Conservation (phyloP, 495 filamentous ascomycete genomes). For the Neurospora tetrasperma region DNA sequence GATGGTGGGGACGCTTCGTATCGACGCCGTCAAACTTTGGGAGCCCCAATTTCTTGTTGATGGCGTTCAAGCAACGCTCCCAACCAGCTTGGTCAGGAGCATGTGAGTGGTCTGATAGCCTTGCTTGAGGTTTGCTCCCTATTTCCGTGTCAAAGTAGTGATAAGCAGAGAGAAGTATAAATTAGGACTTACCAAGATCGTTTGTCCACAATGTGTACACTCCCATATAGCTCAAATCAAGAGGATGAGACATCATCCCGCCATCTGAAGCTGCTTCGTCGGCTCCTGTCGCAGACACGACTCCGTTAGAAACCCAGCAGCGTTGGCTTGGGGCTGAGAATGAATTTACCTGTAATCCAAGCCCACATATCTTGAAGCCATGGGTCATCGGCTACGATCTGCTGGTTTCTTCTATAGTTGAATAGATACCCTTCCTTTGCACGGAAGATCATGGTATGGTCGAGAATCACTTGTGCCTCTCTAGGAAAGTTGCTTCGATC, state of each 20-base stretch:
- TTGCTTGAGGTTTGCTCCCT: slow-evolving; percentile 29
- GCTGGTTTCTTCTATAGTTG: slow-evolving; percentile 55
- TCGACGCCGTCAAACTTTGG: slow-evolving; percentile 35
- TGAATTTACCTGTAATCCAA: slow-evolving; percentile 56
- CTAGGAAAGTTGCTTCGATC: slow-evolving; percentile 23
- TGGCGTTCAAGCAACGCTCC: slow-evolving; percentile 38
- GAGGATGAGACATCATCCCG: slow-evolving; percentile 59
- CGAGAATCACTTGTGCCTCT: slow-evolving; percentile 28
- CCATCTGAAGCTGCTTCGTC: slow-evolving; percentile 52
- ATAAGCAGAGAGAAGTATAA: background rate
- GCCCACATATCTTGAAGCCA: slow-evolving; percentile 68
- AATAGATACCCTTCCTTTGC: slow-evolving; percentile 71
- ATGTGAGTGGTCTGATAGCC: slow-evolving; percentile 30
- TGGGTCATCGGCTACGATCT: slow-evolving; percentile 59
- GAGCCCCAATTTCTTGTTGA: slow-evolving; percentile 33
- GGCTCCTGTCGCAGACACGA: slow-evolving; percentile 39
- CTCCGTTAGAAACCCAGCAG: background rate
- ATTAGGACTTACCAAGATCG: slow-evolving; percentile 45
- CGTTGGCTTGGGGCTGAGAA: background rate
- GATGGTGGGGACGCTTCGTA: slow-evolving; percentile 61
- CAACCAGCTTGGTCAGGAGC: slow-evolving; percentile 34
- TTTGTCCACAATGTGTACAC: slow-evolving; percentile 73
- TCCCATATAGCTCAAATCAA: slow-evolving; percentile 82
- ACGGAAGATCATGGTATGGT: slow-evolving; percentile 38
- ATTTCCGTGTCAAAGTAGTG: slow-evolving; percentile 3